Conservation (phyloP, 1,284 basidiomycete genomes). For the Ceratobasidium sp. region DNA sequence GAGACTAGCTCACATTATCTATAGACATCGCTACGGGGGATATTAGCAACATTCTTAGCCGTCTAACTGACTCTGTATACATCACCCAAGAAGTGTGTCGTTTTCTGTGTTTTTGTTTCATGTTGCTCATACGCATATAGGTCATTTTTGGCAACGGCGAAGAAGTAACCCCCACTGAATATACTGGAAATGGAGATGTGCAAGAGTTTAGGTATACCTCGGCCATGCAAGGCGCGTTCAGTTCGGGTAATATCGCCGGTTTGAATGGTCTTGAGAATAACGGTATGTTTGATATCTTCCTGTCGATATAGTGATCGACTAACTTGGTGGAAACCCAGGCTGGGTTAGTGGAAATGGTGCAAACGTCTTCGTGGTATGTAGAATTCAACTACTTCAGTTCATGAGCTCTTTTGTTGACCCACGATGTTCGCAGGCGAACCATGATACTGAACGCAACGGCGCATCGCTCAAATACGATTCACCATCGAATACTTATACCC, state of each 20-base stretch:
- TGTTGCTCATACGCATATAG: constrained; percentile 19
- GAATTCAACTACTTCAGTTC: neutral
- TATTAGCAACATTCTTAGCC: constrained; percentile 46
- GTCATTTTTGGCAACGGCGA: constrained; percentile 45
- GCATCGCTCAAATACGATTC: constrained; percentile 70
- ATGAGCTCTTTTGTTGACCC: neutral
- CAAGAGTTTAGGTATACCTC: constrained; percentile 70
- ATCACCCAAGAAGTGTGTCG: constrained; percentile 45
- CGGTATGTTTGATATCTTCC: constrained; percentile 57
- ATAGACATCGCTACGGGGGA: constrained; percentile 48
- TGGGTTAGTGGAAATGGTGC: constrained; percentile 69
- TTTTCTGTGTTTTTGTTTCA: neutral
- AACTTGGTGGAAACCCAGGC: constrained; percentile 56
- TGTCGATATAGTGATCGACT: neutral
- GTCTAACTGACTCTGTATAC: constrained; percentile 34
- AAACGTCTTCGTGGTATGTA: constrained; percentile 70
- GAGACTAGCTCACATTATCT: neutral
- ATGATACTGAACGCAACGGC: constrained; percentile 77
- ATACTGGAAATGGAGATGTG: constrained; percentile 46
- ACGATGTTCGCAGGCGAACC: constrained; percentile 61
- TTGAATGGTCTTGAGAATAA: constrained; percentile 69
- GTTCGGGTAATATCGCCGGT: constrained; percentile 64
- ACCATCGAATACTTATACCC: constrained; percentile 71
- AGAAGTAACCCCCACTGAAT: constrained; percentile 36
- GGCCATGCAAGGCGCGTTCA: constrained; percentile 67